phyloP scores from a whole-genome alignment of 2,329 filamentous ascomycete genomes.

The Aspergillus bombycis region DNA sequence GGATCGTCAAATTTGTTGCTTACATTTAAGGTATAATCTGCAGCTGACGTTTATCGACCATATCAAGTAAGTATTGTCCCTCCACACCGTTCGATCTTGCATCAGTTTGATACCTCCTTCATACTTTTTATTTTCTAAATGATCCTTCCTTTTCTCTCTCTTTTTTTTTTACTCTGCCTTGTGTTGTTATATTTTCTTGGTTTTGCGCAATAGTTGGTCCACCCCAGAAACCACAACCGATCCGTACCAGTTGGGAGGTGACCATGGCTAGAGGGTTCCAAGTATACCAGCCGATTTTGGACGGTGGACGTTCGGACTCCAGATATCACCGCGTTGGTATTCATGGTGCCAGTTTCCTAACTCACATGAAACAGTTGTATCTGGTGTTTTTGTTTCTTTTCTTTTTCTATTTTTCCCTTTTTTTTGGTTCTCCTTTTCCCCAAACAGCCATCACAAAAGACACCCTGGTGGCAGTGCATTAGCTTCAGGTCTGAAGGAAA shows the following conservation, averaged over 20 bases:
- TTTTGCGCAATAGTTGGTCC: background rate
- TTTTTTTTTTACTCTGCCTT: conserved; percentile 3
- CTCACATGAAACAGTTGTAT: background rate
- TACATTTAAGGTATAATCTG: conserved; percentile 27
- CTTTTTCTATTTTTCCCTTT: conserved; percentile 10
- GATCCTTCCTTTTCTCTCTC: background rate
- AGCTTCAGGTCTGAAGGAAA: background rate
- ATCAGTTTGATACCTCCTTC: background rate
- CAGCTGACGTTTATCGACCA: conserved; percentile 53
- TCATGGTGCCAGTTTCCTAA: background rate
- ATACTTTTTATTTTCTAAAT: background rate
- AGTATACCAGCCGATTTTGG: background rate
- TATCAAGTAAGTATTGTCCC: conserved; percentile 46
- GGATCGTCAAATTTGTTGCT: conserved; percentile 19
- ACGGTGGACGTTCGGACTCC: background rate
- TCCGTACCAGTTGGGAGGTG: background rate
- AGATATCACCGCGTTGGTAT: background rate
- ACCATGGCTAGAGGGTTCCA: background rate
- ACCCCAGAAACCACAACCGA: background rate
- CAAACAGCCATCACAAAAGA: background rate
- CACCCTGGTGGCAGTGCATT: conserved; percentile 7
- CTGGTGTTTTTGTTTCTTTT: conserved; percentile 10
- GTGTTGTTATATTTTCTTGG: background rate
- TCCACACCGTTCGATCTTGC: conserved; percentile 8
- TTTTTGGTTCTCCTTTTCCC: background rate